phyloP scores from a whole-genome alignment of 495 filamentous ascomycete genomes.

The Tirmania nivea region DNA sequence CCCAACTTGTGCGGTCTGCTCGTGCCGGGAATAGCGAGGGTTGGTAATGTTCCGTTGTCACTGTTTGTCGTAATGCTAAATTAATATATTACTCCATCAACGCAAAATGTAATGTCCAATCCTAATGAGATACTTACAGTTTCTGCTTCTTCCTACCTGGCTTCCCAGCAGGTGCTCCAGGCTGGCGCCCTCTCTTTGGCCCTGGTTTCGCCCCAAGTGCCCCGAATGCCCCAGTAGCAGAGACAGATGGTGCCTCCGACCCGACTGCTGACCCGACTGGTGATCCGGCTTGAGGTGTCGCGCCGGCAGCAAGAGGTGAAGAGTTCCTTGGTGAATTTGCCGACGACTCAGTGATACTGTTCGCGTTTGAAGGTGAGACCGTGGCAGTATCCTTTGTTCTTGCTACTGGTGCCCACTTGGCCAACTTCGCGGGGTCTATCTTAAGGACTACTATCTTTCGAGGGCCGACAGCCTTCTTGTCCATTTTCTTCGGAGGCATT shows the following conservation, averaged over 20 bases:
- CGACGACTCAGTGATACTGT: not conserved
- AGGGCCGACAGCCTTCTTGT: not conserved
- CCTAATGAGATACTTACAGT: slow-evolving; percentile 67
- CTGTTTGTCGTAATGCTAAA: slow-evolving; percentile 20
- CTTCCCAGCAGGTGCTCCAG: slow-evolving; percentile 37
- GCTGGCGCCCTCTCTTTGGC: slow-evolving; percentile 35
- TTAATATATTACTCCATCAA: too few relatives aligned
- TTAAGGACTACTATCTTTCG: not conserved
- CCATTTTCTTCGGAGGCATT: not conserved
- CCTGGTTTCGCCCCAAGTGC: slow-evolving; percentile 29
- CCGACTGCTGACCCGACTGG: not conserved
- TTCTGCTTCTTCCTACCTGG: slow-evolving; percentile 83
- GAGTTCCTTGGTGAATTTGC: not conserved
- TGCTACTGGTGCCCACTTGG: not conserved
- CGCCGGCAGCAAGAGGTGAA: not conserved
- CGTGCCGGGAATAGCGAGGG: slow-evolving; percentile 24
- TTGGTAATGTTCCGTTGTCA: slow-evolving; percentile 33
- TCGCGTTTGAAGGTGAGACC: not conserved
- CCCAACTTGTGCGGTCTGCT: slow-evolving; percentile 47
- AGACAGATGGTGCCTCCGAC: not conserved
- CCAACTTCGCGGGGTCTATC: not conserved
- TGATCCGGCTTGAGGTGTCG: not conserved
- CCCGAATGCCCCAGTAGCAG: not conserved
- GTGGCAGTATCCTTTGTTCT: not conserved
- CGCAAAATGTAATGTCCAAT: not conserved